Evolutionary conservation across 2,329 filamentous ascomycete species (phyloP).

Genomic region (Ophiostoma triangulosporum): DNA sequence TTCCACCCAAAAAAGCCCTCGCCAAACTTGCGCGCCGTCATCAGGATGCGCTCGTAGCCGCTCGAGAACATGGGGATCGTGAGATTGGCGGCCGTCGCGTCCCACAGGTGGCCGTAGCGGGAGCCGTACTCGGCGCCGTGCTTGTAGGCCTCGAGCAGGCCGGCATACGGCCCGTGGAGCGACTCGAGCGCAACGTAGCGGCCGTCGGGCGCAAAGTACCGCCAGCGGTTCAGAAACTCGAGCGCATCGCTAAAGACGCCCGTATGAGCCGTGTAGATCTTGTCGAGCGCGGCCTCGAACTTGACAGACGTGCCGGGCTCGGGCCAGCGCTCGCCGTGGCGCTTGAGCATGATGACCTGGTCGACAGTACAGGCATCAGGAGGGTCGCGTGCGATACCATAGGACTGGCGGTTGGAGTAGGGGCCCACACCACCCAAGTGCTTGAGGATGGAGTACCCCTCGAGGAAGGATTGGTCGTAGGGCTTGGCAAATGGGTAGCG

Average conservation of each 20-base stretch:
- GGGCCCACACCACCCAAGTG: conserved; percentile 11
- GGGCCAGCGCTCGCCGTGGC: conserved; percentile 51
- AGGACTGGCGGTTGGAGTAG: conserved; percentile 11
- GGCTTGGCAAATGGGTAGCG: conserved; percentile 7
- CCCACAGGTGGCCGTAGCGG: conserved; percentile 13
- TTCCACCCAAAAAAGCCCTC: conserved; percentile 47
- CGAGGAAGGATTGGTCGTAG: conserved; percentile 10
- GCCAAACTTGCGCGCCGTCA: conserved; percentile 48
- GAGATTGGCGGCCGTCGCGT: conserved; percentile 5
- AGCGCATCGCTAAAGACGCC: conserved; percentile 1
- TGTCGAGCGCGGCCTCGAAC: conserved; percentile 4
- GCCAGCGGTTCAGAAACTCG: conserved; percentile 10
- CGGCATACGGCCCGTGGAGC: conserved; percentile 10
- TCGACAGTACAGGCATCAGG: conserved; percentile 45
- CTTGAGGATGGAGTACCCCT: conserved; percentile 11
- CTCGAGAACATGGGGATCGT: conserved; percentile 12
- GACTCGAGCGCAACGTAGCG: conserved; percentile 10
- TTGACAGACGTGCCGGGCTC: conserved; percentile 34
- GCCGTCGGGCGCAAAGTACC: conserved; percentile 7
- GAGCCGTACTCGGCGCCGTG: conserved; percentile 11
- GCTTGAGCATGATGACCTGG: conserved; percentile 43
- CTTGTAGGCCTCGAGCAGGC: conserved; percentile 10
- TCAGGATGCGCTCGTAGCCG: conserved; percentile 48
- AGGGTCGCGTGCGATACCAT: conserved; percentile 37
- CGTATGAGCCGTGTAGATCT: conserved; percentile 5